Conservation (phyloP, 148 eudicot genomes). For the Rhododendron kiyosumense region DNA sequence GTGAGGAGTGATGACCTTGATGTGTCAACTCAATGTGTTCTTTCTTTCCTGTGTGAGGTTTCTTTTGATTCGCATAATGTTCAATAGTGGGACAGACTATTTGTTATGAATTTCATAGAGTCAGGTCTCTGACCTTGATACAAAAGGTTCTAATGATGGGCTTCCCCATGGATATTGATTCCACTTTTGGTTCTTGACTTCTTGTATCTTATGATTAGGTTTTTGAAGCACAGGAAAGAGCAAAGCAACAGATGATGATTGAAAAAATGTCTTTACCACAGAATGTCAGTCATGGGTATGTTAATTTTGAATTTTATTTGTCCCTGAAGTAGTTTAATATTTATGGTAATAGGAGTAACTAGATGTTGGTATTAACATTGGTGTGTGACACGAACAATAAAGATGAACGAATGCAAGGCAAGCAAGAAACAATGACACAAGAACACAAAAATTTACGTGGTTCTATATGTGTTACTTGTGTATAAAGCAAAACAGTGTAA, state of each 20-base stretch:
- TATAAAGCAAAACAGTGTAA: background rate
- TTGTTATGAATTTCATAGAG: background rate
- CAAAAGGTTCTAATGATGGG: background rate
- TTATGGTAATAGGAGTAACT: background rate
- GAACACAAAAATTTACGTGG: too few relatives aligned
- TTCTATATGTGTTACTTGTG: background rate
- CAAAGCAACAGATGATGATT: constrained; percentile 59
- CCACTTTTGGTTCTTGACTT: background rate
- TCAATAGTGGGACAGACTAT: background rate
- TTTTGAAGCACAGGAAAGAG: constrained; percentile 76
- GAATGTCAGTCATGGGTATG: constrained; percentile 76
- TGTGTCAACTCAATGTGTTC: background rate
- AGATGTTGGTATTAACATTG: background rate
- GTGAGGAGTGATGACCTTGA: background rate
- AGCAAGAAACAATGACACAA: background rate
- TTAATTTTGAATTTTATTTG: constrained; percentile 2
- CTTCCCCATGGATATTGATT: background rate
- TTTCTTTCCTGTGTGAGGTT: background rate
- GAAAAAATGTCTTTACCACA: constrained; percentile 60
- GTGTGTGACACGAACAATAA: background rate
- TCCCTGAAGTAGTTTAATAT: background rate
- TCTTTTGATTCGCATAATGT: background rate
- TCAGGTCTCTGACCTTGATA: background rate
- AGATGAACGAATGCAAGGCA: background rate
- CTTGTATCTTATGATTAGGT: constrained; percentile 38